Evolutionary conservation across 108 stramenopile genomes (phyloP), one percentile per base, ranked within the genome.

Genomic region (Pseudonitzschia delicatissima): DNA sequence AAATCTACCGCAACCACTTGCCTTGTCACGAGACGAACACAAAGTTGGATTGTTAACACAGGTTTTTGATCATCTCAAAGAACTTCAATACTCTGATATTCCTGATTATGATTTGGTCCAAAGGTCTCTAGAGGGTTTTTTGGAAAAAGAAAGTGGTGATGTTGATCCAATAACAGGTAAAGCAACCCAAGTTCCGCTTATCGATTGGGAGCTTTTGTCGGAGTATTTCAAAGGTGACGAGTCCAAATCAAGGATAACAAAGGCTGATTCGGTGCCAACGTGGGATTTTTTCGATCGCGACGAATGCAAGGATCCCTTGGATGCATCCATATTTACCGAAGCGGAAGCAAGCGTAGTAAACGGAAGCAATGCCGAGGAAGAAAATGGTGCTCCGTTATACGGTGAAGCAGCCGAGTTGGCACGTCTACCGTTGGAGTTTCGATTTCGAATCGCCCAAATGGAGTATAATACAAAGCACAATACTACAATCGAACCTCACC

Each of bases 51-150:
- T 78, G 33, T 64, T 93, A 9, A 75, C 85, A 47, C 73, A 76
- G 70, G 92, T 86, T 0, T 93, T 93, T 67, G 36, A 76, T 5
- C 92, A 93, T 70, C 57, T 93, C 17, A 77, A 77, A 27, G 59
- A 49, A 17, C 66, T 93, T 57, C 64, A 72, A 3, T 93, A 88
- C 50, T 61, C 64, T 6, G 88, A 93, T 50, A 75, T 57, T 39
- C 92, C 92, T 12, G 82, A 93, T 75, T 93, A 93, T 63, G 73
- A 83, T 48, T 75, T 88, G 9, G 70, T 93, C 33, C 77, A 73
- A 60, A 45, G 78, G 8, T 93, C 87, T 53, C 47, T 93, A 11
- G 68, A 73, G 32, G 82, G 80, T 2, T 93, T 93, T 55, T 71
- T 85, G 3, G 68, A 75, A 1, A 71, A 68, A 29, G 45, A 71